Evolutionary conservation across 768 basidiomycete species (phyloP), one percentile per base, ranked within the genome.

Genomic region (Mycena rosella): DNA sequence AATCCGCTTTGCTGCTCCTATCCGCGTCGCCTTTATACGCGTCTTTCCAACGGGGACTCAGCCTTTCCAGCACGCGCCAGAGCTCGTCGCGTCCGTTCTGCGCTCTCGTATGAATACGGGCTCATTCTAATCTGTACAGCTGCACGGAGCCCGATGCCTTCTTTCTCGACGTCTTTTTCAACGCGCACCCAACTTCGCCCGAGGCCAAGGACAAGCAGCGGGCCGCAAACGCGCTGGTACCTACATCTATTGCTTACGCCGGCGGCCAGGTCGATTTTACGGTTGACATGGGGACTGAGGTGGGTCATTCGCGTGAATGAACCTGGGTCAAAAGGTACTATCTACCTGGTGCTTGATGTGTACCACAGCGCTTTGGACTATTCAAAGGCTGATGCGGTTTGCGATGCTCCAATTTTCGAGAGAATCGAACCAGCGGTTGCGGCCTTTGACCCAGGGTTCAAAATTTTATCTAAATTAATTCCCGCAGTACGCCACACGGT

Each of bases 151-250:
- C 92, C 0, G 85, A 87, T 8, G 85, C 91, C 0, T 94, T 94
- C 80, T 90, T 88, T 73, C 81, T 93, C 20, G 87, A 94, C 60
- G 80, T 94, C 11, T 93, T 87, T 77, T 89, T 95, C 79, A 94
- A 93, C 78, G 89, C 91, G 0, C 86, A 88, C 32, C 83, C 87
- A 1, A 80, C 88, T 24, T 72, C 81, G 15, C 67, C 80, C 26
- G 83, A 84, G 7, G 73, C 80, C 1, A 89, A 88, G 74, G 87
- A 86, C 56, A 91, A 87, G 68, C 86, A 86, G 63, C 88, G 88
- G 67, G 82, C 88, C 0, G 85, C 88, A 27, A 95, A 95, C 81
- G 89, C 87, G 18, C 84, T 95, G 18, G 87, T 91, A 17, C 90
- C 91, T 7, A 92, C 92, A 5, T 80, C 85, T 10, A 85, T 95